Percentiles rank a stretch among this genome's conserved stretches.
phyloP scores from a whole-genome alignment of 78 protist genomes.

The Dictyostelium firmibasis region DNA sequence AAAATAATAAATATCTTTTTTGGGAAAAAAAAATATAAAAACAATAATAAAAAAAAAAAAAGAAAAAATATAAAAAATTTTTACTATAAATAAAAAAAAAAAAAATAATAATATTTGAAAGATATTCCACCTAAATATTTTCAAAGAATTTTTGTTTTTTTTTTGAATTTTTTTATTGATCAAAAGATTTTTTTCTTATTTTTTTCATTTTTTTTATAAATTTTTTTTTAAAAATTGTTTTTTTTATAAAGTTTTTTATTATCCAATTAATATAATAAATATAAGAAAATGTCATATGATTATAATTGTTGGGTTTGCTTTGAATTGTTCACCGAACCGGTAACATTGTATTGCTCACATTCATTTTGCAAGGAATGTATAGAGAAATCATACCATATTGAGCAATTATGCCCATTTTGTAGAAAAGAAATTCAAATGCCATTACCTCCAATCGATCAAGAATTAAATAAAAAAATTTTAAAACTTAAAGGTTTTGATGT shows the following conservation, averaged over 20 bases:
- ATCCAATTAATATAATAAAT: neutral
- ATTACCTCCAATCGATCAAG: slow-evolving; percentile 45
- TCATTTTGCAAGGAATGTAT: slow-evolving; percentile 69
- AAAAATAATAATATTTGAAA: too few species aligned
- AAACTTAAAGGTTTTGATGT: slow-evolving; percentile 59
- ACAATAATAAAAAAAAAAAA: too few species aligned
- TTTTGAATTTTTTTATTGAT: neutral
- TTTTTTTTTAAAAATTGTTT: neutral
- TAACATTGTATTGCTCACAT: slow-evolving; percentile 48
- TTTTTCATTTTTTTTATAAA: neutral
- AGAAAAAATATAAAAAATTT: too few species aligned
- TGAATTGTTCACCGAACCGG: slow-evolving; percentile 38
- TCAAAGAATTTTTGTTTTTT: too few species aligned
- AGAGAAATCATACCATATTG: slow-evolving; percentile 2
- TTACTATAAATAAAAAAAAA: too few species aligned
- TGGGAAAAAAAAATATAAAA: too few species aligned
- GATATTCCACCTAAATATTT: too few species aligned
- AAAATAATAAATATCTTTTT: too few species aligned
- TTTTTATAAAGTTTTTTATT: neutral
- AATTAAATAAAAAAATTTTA: slow-evolving; percentile 15
- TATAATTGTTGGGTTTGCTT: slow-evolving; percentile 63
- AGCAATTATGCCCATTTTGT: slow-evolving; percentile 45
- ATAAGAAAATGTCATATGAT: slow-evolving; percentile 34
- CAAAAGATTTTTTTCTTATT: neutral
- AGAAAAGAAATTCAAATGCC: slow-evolving; percentile 40